Percentiles rank a stretch among this genome's conserved stretches.
These are phyloP conservation scores for Boletus mariae DNA, from an alignment of 1,284 basidiomycete genomes.

Conservation along the genomic window DNA sequence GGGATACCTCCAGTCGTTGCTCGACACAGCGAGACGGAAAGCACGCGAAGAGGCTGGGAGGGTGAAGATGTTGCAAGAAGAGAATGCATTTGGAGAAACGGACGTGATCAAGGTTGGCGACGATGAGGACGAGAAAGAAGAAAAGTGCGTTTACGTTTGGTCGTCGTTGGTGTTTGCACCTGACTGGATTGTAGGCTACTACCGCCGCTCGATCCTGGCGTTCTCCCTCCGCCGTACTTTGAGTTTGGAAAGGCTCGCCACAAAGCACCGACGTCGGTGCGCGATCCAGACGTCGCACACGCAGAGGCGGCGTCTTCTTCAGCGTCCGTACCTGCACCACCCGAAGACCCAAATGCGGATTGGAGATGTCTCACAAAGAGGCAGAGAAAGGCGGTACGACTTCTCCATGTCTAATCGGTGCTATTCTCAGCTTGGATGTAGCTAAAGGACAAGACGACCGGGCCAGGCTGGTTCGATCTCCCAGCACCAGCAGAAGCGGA, in stretches of 20 bases:
- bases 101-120: slow-evolving; percentile 46
- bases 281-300: slow-evolving; percentile 59
- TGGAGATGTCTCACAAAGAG: slow-evolving; percentile 65
- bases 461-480: slow-evolving; percentile 87
- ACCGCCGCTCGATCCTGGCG: slow-evolving; percentile 62
- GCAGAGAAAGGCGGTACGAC: slow-evolving; percentile 60
- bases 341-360: slow-evolving; percentile 55
- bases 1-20: slow-evolving; percentile 61
- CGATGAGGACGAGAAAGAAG: slow-evolving; percentile 34
- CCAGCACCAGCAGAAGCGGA: slow-evolving; percentile 81
- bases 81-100: slow-evolving; percentile 34
- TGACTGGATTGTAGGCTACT: slow-evolving; percentile 45
- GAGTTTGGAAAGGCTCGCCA: slow-evolving; percentile 42
- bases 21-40: slow-evolving; percentile 57
- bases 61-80: slow-evolving; percentile 24
- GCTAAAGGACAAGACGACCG: slow-evolving; percentile 74
- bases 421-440: slow-evolving; percentile 27
- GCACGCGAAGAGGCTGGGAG: slow-evolving; percentile 34
- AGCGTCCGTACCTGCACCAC: slow-evolving; percentile 47
- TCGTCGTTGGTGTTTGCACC: slow-evolving; percentile 2
- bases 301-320: slow-evolving; percentile 47
- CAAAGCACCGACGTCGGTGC: slow-evolving; percentile 45
- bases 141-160: slow-evolving; percentile 33
- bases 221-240: slow-evolving; percentile 60
- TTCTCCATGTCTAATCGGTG: not conserved